These are phyloP conservation scores for Serpula lacrymans DNA, from an alignment of 768 basidiomycete genomes.

Conservation along the genomic window DNA sequence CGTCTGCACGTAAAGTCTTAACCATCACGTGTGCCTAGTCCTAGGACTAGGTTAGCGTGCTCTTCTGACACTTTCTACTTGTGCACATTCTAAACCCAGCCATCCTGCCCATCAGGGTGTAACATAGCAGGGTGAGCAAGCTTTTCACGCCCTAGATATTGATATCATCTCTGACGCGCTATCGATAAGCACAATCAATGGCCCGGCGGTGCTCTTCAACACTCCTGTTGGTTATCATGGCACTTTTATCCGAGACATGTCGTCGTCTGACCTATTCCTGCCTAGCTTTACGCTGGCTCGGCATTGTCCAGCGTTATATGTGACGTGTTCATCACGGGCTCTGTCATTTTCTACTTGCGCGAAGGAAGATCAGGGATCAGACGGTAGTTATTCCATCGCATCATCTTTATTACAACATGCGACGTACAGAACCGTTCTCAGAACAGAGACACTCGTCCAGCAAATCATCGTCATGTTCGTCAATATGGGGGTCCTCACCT, in stretches of 20 bases:
- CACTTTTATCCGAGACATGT: not conserved
- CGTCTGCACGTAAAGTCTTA: not conserved
- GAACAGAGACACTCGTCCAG: not conserved
- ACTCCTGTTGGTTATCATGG: too few relatives aligned
- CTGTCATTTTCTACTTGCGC: constrained; percentile 19
- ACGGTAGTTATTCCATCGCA: constrained; percentile 3
- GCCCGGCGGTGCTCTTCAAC: too few relatives aligned
- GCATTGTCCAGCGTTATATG: too few relatives aligned
- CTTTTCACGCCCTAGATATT: too few relatives aligned
- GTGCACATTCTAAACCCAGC: too few relatives aligned
- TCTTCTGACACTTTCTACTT: not conserved
- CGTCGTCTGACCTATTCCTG: too few relatives aligned
- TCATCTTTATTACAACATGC: not conserved
- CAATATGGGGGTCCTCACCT: not conserved
- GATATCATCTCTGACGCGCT: too few relatives aligned
- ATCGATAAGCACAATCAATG: too few relatives aligned
- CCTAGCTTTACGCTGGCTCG: too few relatives aligned
- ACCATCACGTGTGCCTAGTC: too few relatives aligned
- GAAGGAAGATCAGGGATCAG: constrained; percentile 8
- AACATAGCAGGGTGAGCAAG: too few relatives aligned
- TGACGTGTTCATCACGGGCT: constrained; percentile 15
- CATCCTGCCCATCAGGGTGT: too few relatives aligned
- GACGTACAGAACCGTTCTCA: not conserved
- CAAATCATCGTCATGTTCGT: not conserved
- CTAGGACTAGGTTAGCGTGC: constrained; percentile 1